Evolutionary conservation across 2,329 filamentous ascomycete genomes (phyloP).

Genomic region (Pyrenophora teres): DNA sequence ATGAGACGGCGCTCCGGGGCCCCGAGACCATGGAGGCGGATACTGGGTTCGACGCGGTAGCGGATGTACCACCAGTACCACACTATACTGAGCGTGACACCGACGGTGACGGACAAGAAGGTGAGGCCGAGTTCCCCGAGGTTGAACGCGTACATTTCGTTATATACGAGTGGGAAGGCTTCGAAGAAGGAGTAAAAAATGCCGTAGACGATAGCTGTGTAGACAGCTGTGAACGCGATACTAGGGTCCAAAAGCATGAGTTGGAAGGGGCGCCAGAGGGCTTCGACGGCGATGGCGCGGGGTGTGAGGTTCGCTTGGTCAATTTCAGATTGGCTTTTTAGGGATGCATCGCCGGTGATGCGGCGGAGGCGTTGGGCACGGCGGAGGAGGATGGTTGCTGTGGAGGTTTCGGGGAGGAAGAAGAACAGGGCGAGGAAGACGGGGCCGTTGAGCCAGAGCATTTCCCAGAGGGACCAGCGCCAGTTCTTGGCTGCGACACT

Average conservation of each 20-base stretch:
- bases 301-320: slow-evolving; percentile 57
- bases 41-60: slow-evolving; percentile 69
- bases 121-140: slow-evolving; percentile 77
- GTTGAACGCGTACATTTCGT: slow-evolving; percentile 76
- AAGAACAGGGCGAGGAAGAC: slow-evolving; percentile 80
- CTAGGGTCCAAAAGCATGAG: slow-evolving; percentile 83
- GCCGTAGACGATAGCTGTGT: slow-evolving; percentile 81
- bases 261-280: slow-evolving; percentile 76
- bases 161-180: slow-evolving; percentile 68
- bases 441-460: slow-evolving; percentile 73
- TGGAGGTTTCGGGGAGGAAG: slow-evolving; percentile 86
- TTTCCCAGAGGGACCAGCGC: slow-evolving; percentile 87
- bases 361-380: slow-evolving; percentile 74
- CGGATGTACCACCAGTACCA: slow-evolving; percentile 75
- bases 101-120: slow-evolving; percentile 81
- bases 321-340: slow-evolving; percentile 79
- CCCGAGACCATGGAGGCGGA: slow-evolving; percentile 67
- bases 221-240: slow-evolving; percentile 79
- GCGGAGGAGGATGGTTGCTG: slow-evolving; percentile 73
- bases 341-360: slow-evolving; percentile 65
- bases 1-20: slow-evolving; percentile 75
- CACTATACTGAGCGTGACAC: slow-evolving; percentile 67
- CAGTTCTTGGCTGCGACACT: slow-evolving; percentile 71
- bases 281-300: slow-evolving; percentile 54
- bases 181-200: slow-evolving; percentile 78